Evolutionary conservation across 257 asterid genomes (phyloP).

Genomic region (Nicotiana undulata): DNA sequence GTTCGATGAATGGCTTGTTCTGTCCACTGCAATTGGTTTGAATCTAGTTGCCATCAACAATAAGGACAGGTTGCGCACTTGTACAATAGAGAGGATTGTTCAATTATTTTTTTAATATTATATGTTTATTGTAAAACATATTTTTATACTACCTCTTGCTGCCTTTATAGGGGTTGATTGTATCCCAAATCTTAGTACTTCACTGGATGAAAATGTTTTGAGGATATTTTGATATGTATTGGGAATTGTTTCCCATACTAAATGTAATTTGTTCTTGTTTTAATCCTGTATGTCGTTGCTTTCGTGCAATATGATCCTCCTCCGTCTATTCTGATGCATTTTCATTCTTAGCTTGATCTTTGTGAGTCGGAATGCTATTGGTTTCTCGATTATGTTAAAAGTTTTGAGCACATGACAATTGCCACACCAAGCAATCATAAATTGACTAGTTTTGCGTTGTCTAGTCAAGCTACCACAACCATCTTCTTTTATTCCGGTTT

Average conservation of each 20-base stretch:
- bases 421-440: not conserved
- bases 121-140: conserved; percentile 19
- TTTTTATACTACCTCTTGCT: not conserved
- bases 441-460: not conserved
- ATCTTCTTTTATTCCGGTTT: not conserved
- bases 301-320: not conserved
- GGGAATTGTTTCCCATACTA: not conserved
- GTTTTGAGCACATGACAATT: not conserved
- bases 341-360: not conserved
- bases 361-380: not conserved
- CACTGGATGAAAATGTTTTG: not conserved
- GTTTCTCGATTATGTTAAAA: not conserved
- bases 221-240: not conserved
- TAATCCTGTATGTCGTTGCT: not conserved
- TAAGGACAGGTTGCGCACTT: conserved; percentile 25
- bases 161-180: not conserved
- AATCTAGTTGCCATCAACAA: conserved; percentile 15
- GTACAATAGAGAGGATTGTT: conserved; percentile 23
- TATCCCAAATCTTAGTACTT: not conserved
- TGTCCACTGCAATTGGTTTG: conserved; percentile 23
- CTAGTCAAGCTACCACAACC: no score
- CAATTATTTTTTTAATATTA: conserved; percentile 19
- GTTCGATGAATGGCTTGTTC: conserved; percentile 17
- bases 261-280: not conserved
- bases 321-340: not conserved